phyloP scores from a whole-genome alignment of 2,329 filamentous ascomycete species.

The Cladorrhinum sp. region DNA sequence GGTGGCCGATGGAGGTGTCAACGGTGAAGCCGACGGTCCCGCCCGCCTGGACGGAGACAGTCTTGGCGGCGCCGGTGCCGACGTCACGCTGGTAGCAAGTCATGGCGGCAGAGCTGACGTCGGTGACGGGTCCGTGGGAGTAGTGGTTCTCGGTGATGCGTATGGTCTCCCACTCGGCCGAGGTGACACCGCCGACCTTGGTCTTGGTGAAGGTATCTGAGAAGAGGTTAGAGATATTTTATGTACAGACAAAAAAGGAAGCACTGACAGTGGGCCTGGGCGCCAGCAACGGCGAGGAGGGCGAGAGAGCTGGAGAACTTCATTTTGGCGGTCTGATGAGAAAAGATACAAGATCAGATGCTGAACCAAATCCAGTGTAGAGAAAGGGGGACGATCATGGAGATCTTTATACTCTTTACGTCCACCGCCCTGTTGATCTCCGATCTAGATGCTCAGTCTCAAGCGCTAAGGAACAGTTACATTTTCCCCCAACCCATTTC shows the following conservation, averaged over 20 bases:
- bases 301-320: conserved; percentile 23
- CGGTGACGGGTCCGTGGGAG: conserved; percentile 40
- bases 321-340: conserved; percentile 20
- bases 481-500: not conserved
- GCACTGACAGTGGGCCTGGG: conserved; percentile 27
- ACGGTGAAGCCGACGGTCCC: conserved; percentile 40
- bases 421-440: not conserved
- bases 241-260: not conserved
- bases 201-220: conserved; percentile 28
- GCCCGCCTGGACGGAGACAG: conserved; percentile 38
- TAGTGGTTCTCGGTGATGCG: conserved; percentile 45
- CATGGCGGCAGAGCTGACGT: conserved; percentile 39
- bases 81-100: conserved; percentile 39
- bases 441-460: not conserved
- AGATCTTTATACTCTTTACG: conserved; percentile 4
- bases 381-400: not conserved
- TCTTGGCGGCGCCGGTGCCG: conserved; percentile 35
- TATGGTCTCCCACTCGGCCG: conserved; percentile 35
- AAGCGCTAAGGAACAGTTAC: not conserved
- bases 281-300: conserved; percentile 23
- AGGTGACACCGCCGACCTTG: conserved; percentile 16
- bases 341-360: not conserved
- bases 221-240: not conserved
- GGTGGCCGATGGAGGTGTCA: conserved; percentile 39
- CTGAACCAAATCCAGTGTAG: not conserved